Evolutionary conservation across 2,329 filamentous ascomycete genomes (phyloP).

Genomic region (Parascedosporium putredinis): DNA sequence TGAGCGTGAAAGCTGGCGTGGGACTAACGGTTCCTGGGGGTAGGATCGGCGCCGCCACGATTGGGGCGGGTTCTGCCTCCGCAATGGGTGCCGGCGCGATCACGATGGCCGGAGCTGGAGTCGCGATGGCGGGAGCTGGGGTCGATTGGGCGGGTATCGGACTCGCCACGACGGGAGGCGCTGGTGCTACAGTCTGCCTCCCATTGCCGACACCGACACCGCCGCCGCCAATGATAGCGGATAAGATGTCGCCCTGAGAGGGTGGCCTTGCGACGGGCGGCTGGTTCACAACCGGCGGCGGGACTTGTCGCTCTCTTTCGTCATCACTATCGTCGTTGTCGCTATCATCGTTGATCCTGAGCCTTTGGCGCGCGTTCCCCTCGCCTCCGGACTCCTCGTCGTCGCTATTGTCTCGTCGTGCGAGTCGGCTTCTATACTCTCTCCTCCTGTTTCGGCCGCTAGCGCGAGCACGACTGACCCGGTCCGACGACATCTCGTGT

Average conservation of each 20-base stretch:
- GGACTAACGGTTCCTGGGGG: not conserved
- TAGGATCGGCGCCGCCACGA: not conserved
- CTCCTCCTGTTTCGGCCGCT: not conserved
- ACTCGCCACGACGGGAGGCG: not conserved
- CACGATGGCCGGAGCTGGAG: not conserved
- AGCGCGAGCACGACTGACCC: not conserved
- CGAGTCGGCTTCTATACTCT: not conserved
- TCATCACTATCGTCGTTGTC: not conserved
- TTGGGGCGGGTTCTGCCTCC: not conserved
- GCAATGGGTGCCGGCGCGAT: not conserved
- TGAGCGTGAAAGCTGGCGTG: not conserved
- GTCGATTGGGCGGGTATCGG: not conserved
- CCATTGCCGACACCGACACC: no score
- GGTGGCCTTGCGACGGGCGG: not conserved
- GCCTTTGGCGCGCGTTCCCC: not conserved
- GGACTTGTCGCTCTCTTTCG: not conserved
- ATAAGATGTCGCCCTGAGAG: not conserved
- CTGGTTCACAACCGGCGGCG: not conserved
- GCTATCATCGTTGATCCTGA: not conserved
- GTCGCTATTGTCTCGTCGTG: not conserved
- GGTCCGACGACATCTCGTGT: not conserved
- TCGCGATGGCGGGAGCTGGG: not conserved
- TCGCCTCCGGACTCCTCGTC: conserved; percentile 10
- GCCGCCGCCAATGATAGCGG: not conserved
- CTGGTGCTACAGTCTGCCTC: not conserved